These are phyloP conservation scores for Dissoconium aciculare DNA, from an alignment of 2,329 filamentous ascomycete species.

Conservation along the genomic window DNA sequence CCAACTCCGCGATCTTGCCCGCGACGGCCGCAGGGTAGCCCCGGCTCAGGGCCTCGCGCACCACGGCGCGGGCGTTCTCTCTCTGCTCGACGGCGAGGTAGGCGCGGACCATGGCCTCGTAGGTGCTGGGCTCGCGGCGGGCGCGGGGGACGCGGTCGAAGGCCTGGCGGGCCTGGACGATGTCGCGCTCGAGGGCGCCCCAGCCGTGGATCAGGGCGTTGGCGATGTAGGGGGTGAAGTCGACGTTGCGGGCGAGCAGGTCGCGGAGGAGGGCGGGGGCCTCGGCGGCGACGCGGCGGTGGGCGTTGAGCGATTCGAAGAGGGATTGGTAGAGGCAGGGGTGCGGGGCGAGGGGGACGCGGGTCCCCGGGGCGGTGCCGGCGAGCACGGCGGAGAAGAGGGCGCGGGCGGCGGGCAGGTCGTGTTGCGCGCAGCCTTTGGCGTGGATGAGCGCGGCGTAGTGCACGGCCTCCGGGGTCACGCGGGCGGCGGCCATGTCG, in stretches of 20 bases:
- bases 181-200: conserved; percentile 70
- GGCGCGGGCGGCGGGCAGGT: conserved; percentile 66
- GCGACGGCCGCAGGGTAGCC: conserved; percentile 87
- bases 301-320: conserved; percentile 95
- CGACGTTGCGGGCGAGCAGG: conserved; percentile 60
- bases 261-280: conserved; percentile 54
- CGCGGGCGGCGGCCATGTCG: conserved; percentile 50
- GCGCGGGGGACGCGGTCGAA: conserved; percentile 64
- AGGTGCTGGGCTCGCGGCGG: conserved; percentile 89
- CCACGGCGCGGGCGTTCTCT: conserved; percentile 58
- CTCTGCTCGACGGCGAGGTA: conserved; percentile 75
- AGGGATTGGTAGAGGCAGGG: conserved; percentile 88
- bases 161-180: conserved; percentile 60
- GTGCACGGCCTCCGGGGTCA: conserved; percentile 78
- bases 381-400: conserved; percentile 70
- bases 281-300: conserved; percentile 62
- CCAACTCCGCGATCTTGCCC: conserved; percentile 82
- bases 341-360: conserved; percentile 55
- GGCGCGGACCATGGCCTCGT: conserved; percentile 94
- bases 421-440: conserved; percentile 83
- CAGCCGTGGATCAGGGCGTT: conserved; percentile 97
- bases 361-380: conserved; percentile 38
- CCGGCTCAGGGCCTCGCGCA: conserved; percentile 77
- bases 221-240: conserved; percentile 92
- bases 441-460: conserved; percentile 93